These are phyloP conservation scores for Trichoderma guizhouense DNA, from an alignment of 2,329 filamentous ascomycete species.

Conservation along the genomic window DNA sequence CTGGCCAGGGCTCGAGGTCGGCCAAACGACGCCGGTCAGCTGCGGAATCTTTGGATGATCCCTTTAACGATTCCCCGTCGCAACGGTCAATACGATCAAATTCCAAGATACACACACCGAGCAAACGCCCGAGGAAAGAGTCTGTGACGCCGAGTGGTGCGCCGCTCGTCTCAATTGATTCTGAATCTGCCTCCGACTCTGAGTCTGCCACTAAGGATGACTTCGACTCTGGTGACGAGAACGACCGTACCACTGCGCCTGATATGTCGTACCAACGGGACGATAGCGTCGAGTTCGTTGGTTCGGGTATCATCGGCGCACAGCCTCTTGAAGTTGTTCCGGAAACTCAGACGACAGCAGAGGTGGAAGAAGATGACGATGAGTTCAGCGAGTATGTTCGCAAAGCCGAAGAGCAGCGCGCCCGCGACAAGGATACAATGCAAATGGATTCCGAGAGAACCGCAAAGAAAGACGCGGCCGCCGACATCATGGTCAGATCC, in stretches of 20 bases:
- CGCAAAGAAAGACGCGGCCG: conserved; percentile 28
- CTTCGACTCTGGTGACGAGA: conserved; percentile 8
- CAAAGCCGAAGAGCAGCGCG: conserved; percentile 37
- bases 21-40: conserved; percentile 21
- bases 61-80: conserved; percentile 26
- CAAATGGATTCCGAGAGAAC: conserved; percentile 18
- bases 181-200: conserved; percentile 23
- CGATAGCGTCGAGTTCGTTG: conserved; percentile 27
- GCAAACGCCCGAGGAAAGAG: background rate
- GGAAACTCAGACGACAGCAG: background rate
- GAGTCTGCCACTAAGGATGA: background rate
- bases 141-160: conserved; percentile 10
- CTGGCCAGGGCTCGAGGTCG: conserved; percentile 20
- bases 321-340: background rate
- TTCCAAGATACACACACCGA: conserved; percentile 15
- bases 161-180: conserved; percentile 32
- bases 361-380: conserved; percentile 26
- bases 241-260: conserved; percentile 1
- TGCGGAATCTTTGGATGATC: conserved; percentile 19
- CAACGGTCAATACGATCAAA: conserved; percentile 20
- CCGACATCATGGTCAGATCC: conserved; percentile 54
- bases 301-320: conserved; percentile 12
- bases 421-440: conserved; percentile 26
- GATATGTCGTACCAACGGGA: conserved; percentile 20
- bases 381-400: conserved; percentile 46